A percentile compares a stretch with the other conserved stretches of the same genome.
Evolutionary conservation across 106 monocot species (phyloP).

Genomic region (Platanthera guangdongensis): DNA sequence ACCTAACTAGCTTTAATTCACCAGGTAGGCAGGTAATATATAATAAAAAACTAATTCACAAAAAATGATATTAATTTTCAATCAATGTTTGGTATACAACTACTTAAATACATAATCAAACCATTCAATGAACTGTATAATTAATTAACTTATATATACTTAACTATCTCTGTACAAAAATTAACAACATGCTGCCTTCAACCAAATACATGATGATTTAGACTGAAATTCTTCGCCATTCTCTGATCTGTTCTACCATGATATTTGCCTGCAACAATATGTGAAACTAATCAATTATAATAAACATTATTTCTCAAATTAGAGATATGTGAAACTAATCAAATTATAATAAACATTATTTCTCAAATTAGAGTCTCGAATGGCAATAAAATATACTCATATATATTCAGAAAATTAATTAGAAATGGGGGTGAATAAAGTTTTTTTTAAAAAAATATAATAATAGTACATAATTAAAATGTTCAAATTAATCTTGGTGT

Average conservation of each 20-base stretch:
- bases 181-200: too few species aligned
- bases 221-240: not conserved
- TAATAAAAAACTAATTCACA: not conserved
- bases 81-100: not conserved
- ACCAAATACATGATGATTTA: not conserved
- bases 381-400: too few species aligned
- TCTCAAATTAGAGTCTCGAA: too few species aligned
- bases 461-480: too few species aligned
- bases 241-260: not conserved
- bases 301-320: not conserved
- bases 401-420: too few species aligned
- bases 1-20: not conserved
- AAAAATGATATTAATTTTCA: not conserved
- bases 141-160: too few species aligned
- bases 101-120: not conserved
- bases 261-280: slow-evolving; percentile 4
- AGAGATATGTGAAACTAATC: not conserved
- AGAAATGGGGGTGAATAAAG: too few species aligned
- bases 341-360: not conserved
- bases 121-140: not conserved
- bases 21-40: not conserved
- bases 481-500: too few species aligned
- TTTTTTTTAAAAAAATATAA: too few species aligned
- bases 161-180: too few species aligned
- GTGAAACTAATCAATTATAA: not conserved